Evolutionary conservation across 352 stramenopile genomes (phyloP).

Genomic region (Aphanomyces astaci): DNA sequence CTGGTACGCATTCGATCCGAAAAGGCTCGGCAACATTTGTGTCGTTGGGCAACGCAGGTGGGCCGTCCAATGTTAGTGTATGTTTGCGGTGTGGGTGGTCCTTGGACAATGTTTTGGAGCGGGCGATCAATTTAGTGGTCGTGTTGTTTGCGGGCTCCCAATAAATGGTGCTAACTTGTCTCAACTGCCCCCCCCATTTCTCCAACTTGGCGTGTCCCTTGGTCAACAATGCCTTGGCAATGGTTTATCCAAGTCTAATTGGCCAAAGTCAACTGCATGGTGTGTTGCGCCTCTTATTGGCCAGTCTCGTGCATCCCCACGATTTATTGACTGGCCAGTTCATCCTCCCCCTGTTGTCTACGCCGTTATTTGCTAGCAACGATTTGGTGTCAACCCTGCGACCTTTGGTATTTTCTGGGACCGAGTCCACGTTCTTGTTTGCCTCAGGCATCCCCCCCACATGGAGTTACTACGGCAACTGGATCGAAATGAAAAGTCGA

Average conservation of each 20-base stretch:
- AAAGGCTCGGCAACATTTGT: conserved; percentile 24
- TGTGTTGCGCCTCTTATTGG: background rate
- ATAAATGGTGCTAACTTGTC: conserved; percentile 13
- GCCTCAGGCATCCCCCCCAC: too few species aligned
- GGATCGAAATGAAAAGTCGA: too few species aligned
- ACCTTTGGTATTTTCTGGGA: too few species aligned
- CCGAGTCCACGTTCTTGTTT: too few species aligned
- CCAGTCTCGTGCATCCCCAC: background rate
- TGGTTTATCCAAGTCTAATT: background rate
- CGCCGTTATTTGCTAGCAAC: too few species aligned
- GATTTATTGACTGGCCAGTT: too few species aligned
- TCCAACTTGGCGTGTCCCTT: background rate
- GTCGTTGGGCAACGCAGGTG: conserved; percentile 9
- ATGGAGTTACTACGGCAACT: too few species aligned
- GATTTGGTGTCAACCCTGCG: too few species aligned
- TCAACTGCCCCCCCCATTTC: conserved; percentile 14
- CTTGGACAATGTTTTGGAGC: conserved; percentile 17
- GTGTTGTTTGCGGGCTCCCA: conserved; percentile 11
- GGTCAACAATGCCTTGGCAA: background rate
- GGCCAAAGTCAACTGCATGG: background rate
- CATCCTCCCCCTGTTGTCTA: too few species aligned
- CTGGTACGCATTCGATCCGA: too few species aligned
- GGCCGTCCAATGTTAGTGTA: conserved; percentile 12
- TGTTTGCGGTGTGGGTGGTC: conserved; percentile 18
- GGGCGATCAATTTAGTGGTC: conserved; percentile 4